Evolutionary conservation across 768 basidiomycete species (phyloP).

Genomic region (Leccinum subtestaceum): DNA sequence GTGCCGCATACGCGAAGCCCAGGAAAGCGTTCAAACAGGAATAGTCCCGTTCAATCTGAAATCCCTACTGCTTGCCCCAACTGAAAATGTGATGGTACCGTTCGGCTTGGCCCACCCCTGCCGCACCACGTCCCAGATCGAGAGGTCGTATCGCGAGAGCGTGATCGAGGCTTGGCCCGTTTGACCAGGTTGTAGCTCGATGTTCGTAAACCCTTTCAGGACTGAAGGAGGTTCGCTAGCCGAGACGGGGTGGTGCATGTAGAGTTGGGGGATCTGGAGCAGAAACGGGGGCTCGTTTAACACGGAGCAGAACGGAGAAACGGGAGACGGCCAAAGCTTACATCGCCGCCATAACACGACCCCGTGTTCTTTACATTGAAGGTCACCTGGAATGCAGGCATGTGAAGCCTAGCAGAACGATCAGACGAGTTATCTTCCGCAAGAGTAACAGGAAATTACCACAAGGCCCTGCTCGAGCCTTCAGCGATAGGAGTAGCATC

Average conservation of each 20-base stretch:
- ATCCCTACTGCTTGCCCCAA: conserved; percentile 72
- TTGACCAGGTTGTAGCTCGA: conserved; percentile 48
- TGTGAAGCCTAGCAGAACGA: conserved; percentile 50
- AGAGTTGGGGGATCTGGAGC: conserved; percentile 67
- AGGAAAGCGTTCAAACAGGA: conserved; percentile 12
- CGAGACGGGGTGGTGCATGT: conserved; percentile 62
- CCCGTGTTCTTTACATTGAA: conserved; percentile 72
- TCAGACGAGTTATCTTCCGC: background rate
- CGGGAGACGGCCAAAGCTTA: conserved; percentile 26
- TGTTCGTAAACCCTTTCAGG: conserved; percentile 66
- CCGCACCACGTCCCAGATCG: conserved; percentile 68
- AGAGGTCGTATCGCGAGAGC: conserved; percentile 67
- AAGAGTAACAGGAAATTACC: conserved; percentile 35
- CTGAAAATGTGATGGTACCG: conserved; percentile 58
- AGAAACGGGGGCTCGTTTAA: background rate
- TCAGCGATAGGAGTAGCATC: conserved; percentile 50
- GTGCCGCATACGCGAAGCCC: background rate
- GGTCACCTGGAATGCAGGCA: conserved; percentile 57
- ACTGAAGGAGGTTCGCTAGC: conserved; percentile 70
- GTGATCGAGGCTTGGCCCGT: conserved; percentile 47
- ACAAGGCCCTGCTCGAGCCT: conserved; percentile 63
- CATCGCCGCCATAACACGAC: conserved; percentile 57
- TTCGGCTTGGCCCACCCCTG: conserved; percentile 75
- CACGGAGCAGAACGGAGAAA: background rate
- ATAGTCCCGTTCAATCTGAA: conserved; percentile 46